Base-by-base conservation (phyloP, 257 asterid genomes). In the Knoxia roxburghii region DNA sequence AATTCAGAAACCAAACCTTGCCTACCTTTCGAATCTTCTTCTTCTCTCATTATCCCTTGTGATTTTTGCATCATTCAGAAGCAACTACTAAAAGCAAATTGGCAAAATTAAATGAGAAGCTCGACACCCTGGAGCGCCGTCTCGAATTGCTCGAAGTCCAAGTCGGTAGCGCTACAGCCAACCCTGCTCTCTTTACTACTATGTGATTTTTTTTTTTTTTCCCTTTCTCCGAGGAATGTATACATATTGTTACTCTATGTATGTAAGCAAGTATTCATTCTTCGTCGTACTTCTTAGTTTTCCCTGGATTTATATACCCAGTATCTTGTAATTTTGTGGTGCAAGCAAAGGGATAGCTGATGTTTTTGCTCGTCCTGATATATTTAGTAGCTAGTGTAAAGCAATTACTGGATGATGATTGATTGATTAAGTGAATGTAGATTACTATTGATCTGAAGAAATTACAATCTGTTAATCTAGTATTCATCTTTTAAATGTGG, bases 141-240 rank as follows among this genome's bases (percentile, higher is more conserved):
- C 79, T 90, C 10, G 95, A 90, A 75, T 62, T 83, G 77, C 82
- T 90, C 56, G 96, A 92, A 77, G 97, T 87, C 64, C 98, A 92
- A 86, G 95, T 92, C 70, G 74, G 85, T 59, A 85, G 88, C 61
- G 98, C 97, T 54, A 86, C 97, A 20, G 81, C 87, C 23, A 92
- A 87, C 74, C 95, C 98, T 27, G 84, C 93, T 75, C 87, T 92
- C 61, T 92, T 92, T 65, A 75, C 71, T 23, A 23, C 68, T 39
- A 65, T 53, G 56, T 72, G 75, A 71, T 62, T 45, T 13, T 0
- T 21, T 7, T 53, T 50, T 6, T 6, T 14, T 13, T 49, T 2
- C n/a, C 2, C 13, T 17, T 26, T 27, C 64, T 32, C 45, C 15
- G 32, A 14, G 6, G n/a, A 5, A 9, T 50, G 21, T 51, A 33